Conservation (phyloP, 2,329 filamentous ascomycete species). For the Delphinella strobiligena region DNA sequence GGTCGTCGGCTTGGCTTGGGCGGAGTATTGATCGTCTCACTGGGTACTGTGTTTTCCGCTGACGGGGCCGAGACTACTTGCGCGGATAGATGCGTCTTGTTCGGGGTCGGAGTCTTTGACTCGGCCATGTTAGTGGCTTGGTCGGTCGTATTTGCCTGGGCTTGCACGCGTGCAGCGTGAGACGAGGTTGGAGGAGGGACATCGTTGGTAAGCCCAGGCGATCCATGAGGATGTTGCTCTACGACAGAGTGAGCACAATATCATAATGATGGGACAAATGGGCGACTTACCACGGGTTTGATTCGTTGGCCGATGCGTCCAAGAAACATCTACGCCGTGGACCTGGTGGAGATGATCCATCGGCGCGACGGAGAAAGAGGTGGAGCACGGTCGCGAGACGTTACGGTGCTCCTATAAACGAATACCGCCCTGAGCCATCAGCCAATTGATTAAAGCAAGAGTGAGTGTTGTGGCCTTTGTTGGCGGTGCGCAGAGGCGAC, state of each 20-base stretch:
- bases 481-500: neutral
- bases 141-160: too few species aligned
- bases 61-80: neutral
- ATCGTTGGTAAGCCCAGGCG: slow-evolving; percentile 22
- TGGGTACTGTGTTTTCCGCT: slow-evolving; percentile 9
- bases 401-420: too few species aligned
- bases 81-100: neutral
- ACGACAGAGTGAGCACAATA: slow-evolving; percentile 13
- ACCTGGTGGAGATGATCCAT: slow-evolving; percentile 24
- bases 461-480: neutral
- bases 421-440: too few species aligned
- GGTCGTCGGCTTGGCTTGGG: slow-evolving; percentile 21
- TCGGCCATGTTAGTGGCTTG: too few species aligned
- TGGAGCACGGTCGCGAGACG: neutral
- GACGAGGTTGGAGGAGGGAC: slow-evolving; percentile 24
- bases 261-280: slow-evolving; percentile 10
- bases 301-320: slow-evolving; percentile 75
- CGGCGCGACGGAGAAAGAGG: neutral
- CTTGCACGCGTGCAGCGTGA: slow-evolving; percentile 20
- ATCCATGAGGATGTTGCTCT: slow-evolving; percentile 25
- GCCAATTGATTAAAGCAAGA: neutral
- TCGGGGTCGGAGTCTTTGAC: neutral
- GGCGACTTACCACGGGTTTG: slow-evolving; percentile 51
- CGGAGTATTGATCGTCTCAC: slow-evolving; percentile 14
- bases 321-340: slow-evolving; percentile 76